Evolutionary conservation across 805 yeast genomes (phyloP).

Genomic region (Zygosaccharomyces gambellarensis): DNA sequence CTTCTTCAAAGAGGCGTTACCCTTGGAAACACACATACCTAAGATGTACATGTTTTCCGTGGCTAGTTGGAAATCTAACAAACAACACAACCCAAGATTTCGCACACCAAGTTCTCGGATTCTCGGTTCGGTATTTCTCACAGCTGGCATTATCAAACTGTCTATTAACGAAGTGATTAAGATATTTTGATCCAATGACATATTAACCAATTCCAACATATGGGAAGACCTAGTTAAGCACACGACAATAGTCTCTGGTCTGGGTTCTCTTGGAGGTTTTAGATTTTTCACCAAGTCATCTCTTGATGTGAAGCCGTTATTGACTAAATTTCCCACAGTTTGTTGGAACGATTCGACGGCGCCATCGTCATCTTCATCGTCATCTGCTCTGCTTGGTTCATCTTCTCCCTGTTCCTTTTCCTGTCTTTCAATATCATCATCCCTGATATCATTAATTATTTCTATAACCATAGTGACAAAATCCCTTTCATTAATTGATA

Average conservation of each 20-base stretch:
- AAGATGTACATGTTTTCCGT: slow-evolving; percentile 57
- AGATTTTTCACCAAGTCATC: slow-evolving; percentile 15
- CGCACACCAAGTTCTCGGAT: slow-evolving; percentile 62
- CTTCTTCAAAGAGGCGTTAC: slow-evolving; percentile 56
- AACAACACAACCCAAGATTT: slow-evolving; percentile 75
- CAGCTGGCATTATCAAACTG: slow-evolving; percentile 74
- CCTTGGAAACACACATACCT: slow-evolving; percentile 65
- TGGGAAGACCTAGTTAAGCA: slow-evolving; percentile 66
- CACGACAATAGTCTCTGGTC: slow-evolving; percentile 47
- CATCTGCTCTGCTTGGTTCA: slow-evolving; percentile 18
- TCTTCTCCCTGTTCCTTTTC: slow-evolving; percentile 26
- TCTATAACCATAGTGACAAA: slow-evolving; percentile 82
- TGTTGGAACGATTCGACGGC: slow-evolving; percentile 46
- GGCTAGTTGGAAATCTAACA: slow-evolving; percentile 64
- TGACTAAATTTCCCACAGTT: slow-evolving; percentile 39
- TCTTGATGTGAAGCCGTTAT: slow-evolving; percentile 22
- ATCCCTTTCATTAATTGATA: slow-evolving; percentile 77
- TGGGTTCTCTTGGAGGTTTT: slow-evolving; percentile 34
- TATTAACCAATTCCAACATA: slow-evolving; percentile 61
- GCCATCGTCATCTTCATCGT: slow-evolving; percentile 28
- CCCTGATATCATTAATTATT: slow-evolving; percentile 78
- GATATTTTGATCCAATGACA: slow-evolving; percentile 59
- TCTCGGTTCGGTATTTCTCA: slow-evolving; percentile 50
- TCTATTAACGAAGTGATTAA: slow-evolving; percentile 66
- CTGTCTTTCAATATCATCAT: slow-evolving; percentile 46